Evolutionary conservation across 441 rosid genomes (phyloP).

Genomic region (Corymbia citriodora): DNA sequence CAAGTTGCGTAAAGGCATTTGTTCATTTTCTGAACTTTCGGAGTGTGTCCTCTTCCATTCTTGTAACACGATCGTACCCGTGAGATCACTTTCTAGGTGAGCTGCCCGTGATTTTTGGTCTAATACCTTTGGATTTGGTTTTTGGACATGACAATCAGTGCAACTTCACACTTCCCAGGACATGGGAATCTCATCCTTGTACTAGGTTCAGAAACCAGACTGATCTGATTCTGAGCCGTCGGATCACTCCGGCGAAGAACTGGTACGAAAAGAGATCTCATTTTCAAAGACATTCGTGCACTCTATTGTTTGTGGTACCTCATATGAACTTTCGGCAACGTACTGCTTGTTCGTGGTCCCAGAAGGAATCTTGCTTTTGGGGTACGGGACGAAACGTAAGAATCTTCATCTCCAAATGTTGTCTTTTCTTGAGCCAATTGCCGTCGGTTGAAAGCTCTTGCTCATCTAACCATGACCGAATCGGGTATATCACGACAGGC

Average conservation of each 20-base stretch:
- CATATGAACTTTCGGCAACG: neutral
- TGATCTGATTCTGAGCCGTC: neutral
- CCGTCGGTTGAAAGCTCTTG: neutral
- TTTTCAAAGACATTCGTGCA: neutral
- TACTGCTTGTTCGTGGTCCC: neutral
- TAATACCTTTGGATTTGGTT: neutral
- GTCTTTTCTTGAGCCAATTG: neutral
- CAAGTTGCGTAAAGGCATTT: neutral
- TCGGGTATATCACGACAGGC: neutral
- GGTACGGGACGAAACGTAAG: neutral
- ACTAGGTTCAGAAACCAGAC: neutral
- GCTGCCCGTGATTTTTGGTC: neutral
- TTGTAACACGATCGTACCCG: neutral
- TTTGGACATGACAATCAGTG: neutral
- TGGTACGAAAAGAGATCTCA: neutral
- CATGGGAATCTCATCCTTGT: neutral
- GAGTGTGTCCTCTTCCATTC: neutral
- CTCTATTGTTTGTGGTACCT: neutral
- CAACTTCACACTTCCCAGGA: neutral
- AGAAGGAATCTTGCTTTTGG: neutral
- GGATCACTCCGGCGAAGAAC: neutral
- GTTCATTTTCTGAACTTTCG: neutral
- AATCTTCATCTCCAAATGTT: neutral
- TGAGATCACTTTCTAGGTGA: neutral
- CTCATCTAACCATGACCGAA: neutral